Evolutionary conservation across 495 filamentous ascomycete genomes (phyloP), one percentile per base, ranked within the genome.

Genomic region (Aspergillus saccharolyticus): DNA sequence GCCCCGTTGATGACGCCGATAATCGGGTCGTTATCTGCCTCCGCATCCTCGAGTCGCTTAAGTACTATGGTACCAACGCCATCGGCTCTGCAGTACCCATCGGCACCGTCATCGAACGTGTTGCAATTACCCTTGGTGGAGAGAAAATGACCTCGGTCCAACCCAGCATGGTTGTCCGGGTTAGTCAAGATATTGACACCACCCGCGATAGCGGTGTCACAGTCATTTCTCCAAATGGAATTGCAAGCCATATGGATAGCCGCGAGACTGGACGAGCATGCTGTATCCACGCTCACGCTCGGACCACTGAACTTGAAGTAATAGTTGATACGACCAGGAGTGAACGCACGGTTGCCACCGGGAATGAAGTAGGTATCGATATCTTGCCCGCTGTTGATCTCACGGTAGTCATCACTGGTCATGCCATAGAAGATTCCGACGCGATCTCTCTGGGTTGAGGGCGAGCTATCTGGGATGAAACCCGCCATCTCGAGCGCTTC

Each of bases 291-390:
- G 62, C 84, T 90, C 66, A 89, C 83, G 60, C 89, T 94, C 0
- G 91, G 91, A 0, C 91, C 91, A 59, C 83, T 87, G 68, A 96
- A 95, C 53, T 91, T 91, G 68, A 96, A 90, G 64, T 89, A 88
- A 65, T 88, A 88, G 63, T 94, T 96, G 66, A 96, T 92, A 28
- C 91, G 82, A 3, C 91, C 92, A 0, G 92, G 90, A 1, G 86
- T 87, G 57, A 96, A 96, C 16, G 91, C 91, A 44, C 90, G 83
- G 17, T 92, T 87, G 63, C 89, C 91, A 48, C 91, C 91, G 0
- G 91, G 90, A 66, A 96, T 96, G 73, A 86, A 96, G 68, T 96
- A 96, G 1, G 91, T 96, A 68, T 96, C 91, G 55, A 96, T 85
- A 57, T 96, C 89, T 63, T 97, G 85, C 16, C 88, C 87, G 48